Evolutionary conservation across 495 filamentous ascomycete genomes (phyloP), one percentile per base, ranked within the genome.

Genomic region (Xylaria intraflava): DNA sequence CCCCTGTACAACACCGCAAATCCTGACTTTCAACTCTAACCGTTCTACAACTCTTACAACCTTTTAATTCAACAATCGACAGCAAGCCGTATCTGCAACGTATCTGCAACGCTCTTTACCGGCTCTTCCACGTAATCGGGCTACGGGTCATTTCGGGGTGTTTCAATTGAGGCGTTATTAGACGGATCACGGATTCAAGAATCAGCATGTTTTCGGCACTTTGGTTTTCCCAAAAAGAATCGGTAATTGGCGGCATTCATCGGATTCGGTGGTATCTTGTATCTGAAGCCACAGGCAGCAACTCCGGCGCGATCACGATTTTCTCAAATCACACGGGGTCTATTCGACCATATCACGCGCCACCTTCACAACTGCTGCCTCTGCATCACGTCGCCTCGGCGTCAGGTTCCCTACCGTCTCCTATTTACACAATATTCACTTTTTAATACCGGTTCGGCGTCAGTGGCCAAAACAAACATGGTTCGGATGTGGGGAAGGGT

Each of bases 371-470:
- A n/a, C 17, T 17, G n/a, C n/a, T 38, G 17, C n/a, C 16, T 38
- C 16, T 38, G 14, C 35, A 38, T 38, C n/a, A 17, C 20, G 38
- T 20, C 29, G 33, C 35, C 10, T 39, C 8, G 35, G 24, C 39
- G n/a, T 12, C 29, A 12, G n/a, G 43, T 24, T 23, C n/a, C 35
- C 31, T 11, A 44, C 14, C 20, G 7, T 53, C 40, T 38, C 11
- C 10, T 33, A 10, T 33, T 33, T 33, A 2, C 5, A 38, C 19
- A 56, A 51, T 56, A 56, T 30, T 39, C 12, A 27, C 17, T 51
- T 65, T n/a, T 65, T 64, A 58, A 53, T 49, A 49, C 53, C 9
- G 53, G 49, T 62, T 64, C 46, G 60, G 57, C 58, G 65, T 64
- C 63, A 53, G 31, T 53, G 60, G 51, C 51, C 51, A 57, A 48